phyloP scores from a whole-genome alignment of 2,329 filamentous ascomycete species.

The Phialocephala sp. region DNA sequence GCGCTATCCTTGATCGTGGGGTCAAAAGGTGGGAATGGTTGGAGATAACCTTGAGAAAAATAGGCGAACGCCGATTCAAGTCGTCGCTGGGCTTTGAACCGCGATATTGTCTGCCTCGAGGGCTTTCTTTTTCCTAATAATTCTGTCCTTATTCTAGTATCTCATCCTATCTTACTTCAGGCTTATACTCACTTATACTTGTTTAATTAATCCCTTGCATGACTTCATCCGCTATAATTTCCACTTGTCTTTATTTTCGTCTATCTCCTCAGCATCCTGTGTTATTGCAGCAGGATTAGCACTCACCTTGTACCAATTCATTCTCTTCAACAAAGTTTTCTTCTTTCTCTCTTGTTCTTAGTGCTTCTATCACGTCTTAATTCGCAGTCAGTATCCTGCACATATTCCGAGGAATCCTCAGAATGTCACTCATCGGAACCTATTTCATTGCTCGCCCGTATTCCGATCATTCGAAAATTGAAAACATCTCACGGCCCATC shows the following conservation, averaged over 20 bases:
- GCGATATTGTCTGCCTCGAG: not conserved
- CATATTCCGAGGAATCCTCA: not conserved
- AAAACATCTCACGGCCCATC: no score
- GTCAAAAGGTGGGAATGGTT: constrained; percentile 30
- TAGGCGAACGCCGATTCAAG: constrained; percentile 25
- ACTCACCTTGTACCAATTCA: not conserved
- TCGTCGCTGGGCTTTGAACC: not conserved
- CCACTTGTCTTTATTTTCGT: not conserved
- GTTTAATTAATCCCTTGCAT: not conserved
- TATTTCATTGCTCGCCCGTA: not conserved
- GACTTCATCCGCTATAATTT: not conserved
- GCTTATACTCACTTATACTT: no score
- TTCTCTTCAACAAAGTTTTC: not conserved
- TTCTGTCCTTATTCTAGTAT: constrained; percentile 8
- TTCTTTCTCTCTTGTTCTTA: not conserved
- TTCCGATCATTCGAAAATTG: not conserved
- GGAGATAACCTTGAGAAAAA: constrained; percentile 17
- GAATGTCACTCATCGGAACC: not conserved
- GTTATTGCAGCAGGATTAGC: not conserved
- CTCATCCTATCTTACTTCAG: not conserved
- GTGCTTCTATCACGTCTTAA: not conserved
- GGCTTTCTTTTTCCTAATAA: constrained; percentile 4
- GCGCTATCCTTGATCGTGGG: constrained; percentile 17
- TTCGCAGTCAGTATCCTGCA: not conserved
- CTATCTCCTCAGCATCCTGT: not conserved